Percentiles rank a stretch among this genome's conserved stretches.
These are phyloP conservation scores for Kipferlia bialata DNA, from an alignment of 78 protist species.

Conservation along the genomic window DNA sequence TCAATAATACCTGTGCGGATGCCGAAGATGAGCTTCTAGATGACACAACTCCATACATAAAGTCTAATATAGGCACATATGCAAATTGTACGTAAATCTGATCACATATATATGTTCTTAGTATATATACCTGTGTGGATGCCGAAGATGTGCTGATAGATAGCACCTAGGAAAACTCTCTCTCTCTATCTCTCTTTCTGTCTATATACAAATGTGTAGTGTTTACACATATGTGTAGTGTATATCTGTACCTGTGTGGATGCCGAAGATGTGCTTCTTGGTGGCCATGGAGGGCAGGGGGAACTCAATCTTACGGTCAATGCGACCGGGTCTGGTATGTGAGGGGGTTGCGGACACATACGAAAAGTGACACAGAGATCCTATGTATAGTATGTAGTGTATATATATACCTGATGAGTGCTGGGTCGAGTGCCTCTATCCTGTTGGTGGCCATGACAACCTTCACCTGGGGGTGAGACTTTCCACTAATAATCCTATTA, in stretches of 20 bases:
- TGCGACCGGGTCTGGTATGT: no score
- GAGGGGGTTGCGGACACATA: no score
- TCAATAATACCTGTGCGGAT: no score
- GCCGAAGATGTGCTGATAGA: slow-evolving; percentile 15
- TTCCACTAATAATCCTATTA: no score
- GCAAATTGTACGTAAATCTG: no score
- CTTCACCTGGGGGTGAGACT: slow-evolving; percentile 90
- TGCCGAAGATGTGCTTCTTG: slow-evolving; percentile 28
- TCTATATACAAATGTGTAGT: no score
- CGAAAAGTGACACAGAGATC: no score
- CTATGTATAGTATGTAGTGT: no score
- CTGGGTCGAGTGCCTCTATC: slow-evolving; percentile 93
- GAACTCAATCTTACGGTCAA: slow-evolving; percentile 98
- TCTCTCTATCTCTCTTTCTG: no score
- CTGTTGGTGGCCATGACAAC: slow-evolving; percentile 97
- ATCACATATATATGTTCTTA: slow-evolving; percentile 10
- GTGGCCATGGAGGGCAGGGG: slow-evolving; percentile 91
- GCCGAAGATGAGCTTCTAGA: slow-evolving; percentile 6
- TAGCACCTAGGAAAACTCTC: no score
- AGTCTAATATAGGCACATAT: not conserved
- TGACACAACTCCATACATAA: not conserved
- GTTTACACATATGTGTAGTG: no score
- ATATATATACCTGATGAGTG: slow-evolving; percentile 90
- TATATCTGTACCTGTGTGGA: slow-evolving; percentile 65
- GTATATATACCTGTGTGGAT: slow-evolving; percentile 70